A percentile compares a stretch with the other conserved stretches of the same genome.
Conservation (phyloP, 2,329 filamentous ascomycete genomes). For the Trichoderma oligosporum region DNA sequence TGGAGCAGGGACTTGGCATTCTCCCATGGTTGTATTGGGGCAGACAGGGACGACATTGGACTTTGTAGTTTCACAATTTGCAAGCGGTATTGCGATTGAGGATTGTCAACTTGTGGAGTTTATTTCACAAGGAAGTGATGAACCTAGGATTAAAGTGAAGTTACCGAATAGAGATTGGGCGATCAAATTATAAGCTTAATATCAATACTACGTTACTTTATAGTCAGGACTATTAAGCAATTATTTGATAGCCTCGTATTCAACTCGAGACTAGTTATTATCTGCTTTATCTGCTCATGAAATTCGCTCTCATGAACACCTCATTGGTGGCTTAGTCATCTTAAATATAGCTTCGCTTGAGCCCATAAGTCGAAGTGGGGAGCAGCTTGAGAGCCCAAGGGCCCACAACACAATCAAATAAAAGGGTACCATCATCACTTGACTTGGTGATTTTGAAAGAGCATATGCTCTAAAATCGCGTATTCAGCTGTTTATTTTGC, state of each 20-base stretch:
- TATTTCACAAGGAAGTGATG: slow-evolving; percentile 33
- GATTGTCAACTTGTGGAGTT: slow-evolving; percentile 78
- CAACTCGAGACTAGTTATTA: not conserved
- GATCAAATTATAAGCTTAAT: slow-evolving; percentile 7
- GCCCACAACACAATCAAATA: not conserved
- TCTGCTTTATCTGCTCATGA: not conserved
- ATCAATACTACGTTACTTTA: not conserved
- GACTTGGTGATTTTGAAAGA: no score
- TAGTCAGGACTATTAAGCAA: not conserved
- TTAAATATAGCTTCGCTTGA: not conserved
- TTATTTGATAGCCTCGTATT: slow-evolving; percentile 4
- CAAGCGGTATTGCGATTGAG: slow-evolving; percentile 75
- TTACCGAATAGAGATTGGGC: slow-evolving; percentile 24
- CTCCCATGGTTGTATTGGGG: slow-evolving; percentile 89
- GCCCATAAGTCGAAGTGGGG: not conserved
- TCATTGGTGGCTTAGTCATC: slow-evolving; percentile 18
- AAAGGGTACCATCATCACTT: not conserved
- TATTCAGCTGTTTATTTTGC: not conserved
- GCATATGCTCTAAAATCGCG: not conserved
- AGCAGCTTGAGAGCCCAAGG: not conserved
- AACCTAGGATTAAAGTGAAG: slow-evolving; percentile 40
- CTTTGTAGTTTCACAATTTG: slow-evolving; percentile 86
- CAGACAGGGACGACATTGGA: slow-evolving; percentile 57
- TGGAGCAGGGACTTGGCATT: slow-evolving; percentile 88
- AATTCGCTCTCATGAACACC: not conserved